phyloP scores from a whole-genome alignment of 2,329 filamentous ascomycete genomes.

The Tolypocladium tundrense region DNA sequence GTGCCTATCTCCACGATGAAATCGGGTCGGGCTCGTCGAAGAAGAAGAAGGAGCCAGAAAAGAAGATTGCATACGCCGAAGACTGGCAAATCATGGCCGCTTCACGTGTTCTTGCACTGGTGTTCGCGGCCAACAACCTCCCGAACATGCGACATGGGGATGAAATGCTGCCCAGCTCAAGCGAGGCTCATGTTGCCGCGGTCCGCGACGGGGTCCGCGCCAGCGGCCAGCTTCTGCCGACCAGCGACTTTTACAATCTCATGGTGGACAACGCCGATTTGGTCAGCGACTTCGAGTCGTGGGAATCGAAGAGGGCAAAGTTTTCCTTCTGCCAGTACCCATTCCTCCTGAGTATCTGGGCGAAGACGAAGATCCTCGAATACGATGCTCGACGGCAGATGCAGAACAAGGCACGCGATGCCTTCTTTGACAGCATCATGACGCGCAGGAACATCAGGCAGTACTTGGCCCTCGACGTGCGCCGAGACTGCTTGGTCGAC shows the following conservation, averaged over 20 bases:
- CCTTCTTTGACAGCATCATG: slow-evolving; percentile 84
- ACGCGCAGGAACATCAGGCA: slow-evolving; percentile 64
- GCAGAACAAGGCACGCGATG: slow-evolving; percentile 77
- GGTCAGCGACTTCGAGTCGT: slow-evolving; percentile 75
- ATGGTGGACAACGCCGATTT: slow-evolving; percentile 80
- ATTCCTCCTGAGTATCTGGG: slow-evolving; percentile 83
- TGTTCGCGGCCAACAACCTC: slow-evolving; percentile 72
- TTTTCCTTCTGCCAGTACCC: slow-evolving; percentile 91
- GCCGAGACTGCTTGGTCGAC: slow-evolving; percentile 78
- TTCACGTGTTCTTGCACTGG: slow-evolving; percentile 65
- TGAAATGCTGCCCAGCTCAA: slow-evolving; percentile 7
- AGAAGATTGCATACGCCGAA: slow-evolving; percentile 57
- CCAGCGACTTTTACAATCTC: slow-evolving; percentile 80
- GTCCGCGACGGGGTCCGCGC: slow-evolving; percentile 18
- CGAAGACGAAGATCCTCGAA: slow-evolving; percentile 84
- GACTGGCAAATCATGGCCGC: slow-evolving; percentile 87
- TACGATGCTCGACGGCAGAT: slow-evolving; percentile 83
- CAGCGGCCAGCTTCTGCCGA: slow-evolving; percentile 59
- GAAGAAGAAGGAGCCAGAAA: slow-evolving; percentile 43
- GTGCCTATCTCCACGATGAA: slow-evolving; percentile 69
- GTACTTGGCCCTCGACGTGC: slow-evolving; percentile 66
- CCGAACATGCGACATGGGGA: slow-evolving; percentile 25
- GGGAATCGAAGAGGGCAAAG: slow-evolving; percentile 64
- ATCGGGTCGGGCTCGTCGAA: slow-evolving; percentile 46
- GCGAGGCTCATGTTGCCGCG: slow-evolving; percentile 14